Base-by-base conservation (phyloP, 805 yeast genomes). In the Candida tallmaniae region DNA sequence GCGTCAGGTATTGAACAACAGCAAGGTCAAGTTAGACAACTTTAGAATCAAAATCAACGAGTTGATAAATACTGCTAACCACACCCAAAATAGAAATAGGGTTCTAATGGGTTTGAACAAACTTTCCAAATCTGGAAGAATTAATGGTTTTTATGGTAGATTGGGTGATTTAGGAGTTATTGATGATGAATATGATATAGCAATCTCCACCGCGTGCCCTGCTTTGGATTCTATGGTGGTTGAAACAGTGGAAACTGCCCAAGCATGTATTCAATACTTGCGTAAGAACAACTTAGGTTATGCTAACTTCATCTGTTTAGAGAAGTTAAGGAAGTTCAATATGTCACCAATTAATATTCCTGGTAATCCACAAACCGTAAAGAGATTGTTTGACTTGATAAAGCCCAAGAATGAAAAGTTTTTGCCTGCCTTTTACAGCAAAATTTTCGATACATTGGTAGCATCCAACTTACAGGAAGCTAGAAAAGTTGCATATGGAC, bases 181-280 rank as follows among this genome's bases (percentile, higher is more conserved):
- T 43, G 96, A 87, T 53, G 85, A 83, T 44, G 73, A 76, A 48
- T 93, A 83, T 54, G 97, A 94, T 58, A 75, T 88, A 34, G 98
- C 98, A 0, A 78, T 93, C 6, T 88, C 97, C 0, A 93, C 97
- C 0, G 97, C 96, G 0, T 87, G 93, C 45, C 88, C 95, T 1
- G 80, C 89, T 6, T 66, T 93, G 38, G 95, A 90, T 54, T 90
- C 94, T 42, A 78, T 88, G 70, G 97, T 93, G 12, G 97, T 93
- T 3, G 97, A 88, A 31, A 65, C 77, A 0, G 80, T 75, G 12
- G 80, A 74, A 44, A 70, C 71, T 2, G 81, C 78, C 0, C 80
- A 74, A 45, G 61, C 64, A 17, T 75, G 80, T 51, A 83, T 93
- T 36, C 90, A 85, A 27, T 80, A 85, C 50, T 70, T 93, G 51